These are phyloP conservation scores for Astragalus glycyphyllos DNA, from an alignment of 306 rosid genomes.

Conservation along the genomic window DNA sequence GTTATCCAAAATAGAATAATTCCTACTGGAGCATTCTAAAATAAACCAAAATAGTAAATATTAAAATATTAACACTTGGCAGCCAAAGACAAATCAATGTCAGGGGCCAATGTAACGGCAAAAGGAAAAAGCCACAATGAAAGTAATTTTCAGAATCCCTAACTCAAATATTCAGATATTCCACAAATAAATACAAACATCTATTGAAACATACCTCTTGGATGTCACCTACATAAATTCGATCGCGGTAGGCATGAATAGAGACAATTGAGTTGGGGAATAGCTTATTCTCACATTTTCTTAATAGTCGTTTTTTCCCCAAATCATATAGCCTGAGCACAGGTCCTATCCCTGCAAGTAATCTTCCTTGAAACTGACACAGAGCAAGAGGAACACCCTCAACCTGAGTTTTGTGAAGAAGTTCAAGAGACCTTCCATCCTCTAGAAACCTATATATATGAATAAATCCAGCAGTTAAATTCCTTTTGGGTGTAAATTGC, in stretches of 20 bases:
- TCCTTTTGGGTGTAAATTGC: slow-evolving; percentile 81
- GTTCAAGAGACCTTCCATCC: slow-evolving; percentile 92
- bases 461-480: slow-evolving; percentile 74
- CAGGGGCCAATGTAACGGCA: slow-evolving; percentile 17
- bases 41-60: slow-evolving; percentile 26
- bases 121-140: neutral
- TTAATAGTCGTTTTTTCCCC: slow-evolving; percentile 84
- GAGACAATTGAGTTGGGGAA: slow-evolving; percentile 86
- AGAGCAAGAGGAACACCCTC: slow-evolving; percentile 95
- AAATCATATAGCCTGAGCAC: slow-evolving; percentile 91
- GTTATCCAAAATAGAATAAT: slow-evolving; percentile 12
- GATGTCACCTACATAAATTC: slow-evolving; percentile 92
- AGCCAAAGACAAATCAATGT: neutral
- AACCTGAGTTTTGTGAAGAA: slow-evolving; percentile 94
- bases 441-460: slow-evolving; percentile 91
- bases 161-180: slow-evolving; percentile 9
- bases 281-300: slow-evolving; percentile 94
- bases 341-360: slow-evolving; percentile 92
- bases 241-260: slow-evolving; percentile 89
- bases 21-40: neutral
- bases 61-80: neutral
- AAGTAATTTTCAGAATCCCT: neutral
- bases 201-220: slow-evolving; percentile 73
- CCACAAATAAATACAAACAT: neutral
- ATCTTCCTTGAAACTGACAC: slow-evolving; percentile 94